These are phyloP conservation scores for Rhododendron mucronatum DNA, from an alignment of 148 eudicot species.

Conservation along the genomic window DNA sequence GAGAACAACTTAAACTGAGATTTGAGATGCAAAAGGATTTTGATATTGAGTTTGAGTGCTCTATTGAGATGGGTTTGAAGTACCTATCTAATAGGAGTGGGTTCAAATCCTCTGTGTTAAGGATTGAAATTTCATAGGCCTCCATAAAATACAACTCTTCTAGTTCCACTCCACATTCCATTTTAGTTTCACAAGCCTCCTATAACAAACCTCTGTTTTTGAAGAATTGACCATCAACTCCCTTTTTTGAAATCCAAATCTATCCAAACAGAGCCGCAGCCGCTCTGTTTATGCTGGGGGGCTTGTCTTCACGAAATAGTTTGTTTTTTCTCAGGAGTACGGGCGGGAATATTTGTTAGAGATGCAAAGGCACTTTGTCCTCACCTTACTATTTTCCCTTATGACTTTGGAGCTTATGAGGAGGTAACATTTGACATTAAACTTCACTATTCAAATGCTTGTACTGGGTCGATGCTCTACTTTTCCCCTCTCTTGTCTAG, in stretches of 20 bases:
- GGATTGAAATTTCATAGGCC: not conserved
- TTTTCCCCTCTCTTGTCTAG: not conserved
- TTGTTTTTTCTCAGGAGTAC: slow-evolving; percentile 49
- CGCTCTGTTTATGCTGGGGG: not conserved
- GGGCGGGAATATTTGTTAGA: slow-evolving; percentile 93
- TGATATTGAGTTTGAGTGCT: not conserved
- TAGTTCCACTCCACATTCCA: not conserved
- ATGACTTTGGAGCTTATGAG: slow-evolving; percentile 89
- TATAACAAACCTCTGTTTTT: not conserved
- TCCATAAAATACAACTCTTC: not conserved
- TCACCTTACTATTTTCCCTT: slow-evolving; percentile 80
- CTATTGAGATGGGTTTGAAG: not conserved
- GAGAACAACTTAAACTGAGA: not conserved
- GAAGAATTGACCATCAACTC: not conserved
- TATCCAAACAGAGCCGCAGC: not conserved
- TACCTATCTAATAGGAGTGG: not conserved
- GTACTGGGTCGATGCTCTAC: not conserved
- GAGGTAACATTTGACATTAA: slow-evolving; percentile 37
- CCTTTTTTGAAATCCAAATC: not conserved
- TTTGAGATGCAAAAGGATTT: not conserved
- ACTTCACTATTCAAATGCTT: not conserved
- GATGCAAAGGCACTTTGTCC: slow-evolving; percentile 94
- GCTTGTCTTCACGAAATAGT: slow-evolving; percentile 1
- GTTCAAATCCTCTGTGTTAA: not conserved
- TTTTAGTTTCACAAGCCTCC: not conserved